These are phyloP conservation scores for Annulohypoxylon stygium DNA, from an alignment of 495 filamentous ascomycete species.

Conservation along the genomic window DNA sequence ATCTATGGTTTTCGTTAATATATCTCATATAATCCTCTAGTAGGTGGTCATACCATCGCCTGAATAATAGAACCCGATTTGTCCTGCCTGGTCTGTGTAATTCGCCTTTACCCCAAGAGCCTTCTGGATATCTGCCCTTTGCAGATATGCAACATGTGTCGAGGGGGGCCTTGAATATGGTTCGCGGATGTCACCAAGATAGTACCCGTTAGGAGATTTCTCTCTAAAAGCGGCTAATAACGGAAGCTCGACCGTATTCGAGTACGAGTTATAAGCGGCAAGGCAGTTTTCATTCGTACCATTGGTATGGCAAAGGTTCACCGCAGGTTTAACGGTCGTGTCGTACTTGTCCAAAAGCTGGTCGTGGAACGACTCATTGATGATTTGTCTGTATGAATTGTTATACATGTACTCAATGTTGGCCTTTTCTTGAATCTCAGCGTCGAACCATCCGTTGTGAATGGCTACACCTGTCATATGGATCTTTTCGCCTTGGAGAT, in stretches of 20 bases:
- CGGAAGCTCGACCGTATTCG: conserved; percentile 59
- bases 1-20: conserved; percentile 45
- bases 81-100: conserved; percentile 60
- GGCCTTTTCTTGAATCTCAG: conserved; percentile 62
- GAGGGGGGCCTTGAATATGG: conserved; percentile 61
- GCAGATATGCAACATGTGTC: conserved; percentile 63
- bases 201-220: conserved; percentile 51
- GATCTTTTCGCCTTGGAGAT: conserved; percentile 61
- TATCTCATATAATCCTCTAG: neutral
- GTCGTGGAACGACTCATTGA: conserved; percentile 58
- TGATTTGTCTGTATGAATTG: conserved; percentile 66
- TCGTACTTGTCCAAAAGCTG: conserved; percentile 57
- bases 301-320: conserved; percentile 54
- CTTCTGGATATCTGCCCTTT: conserved; percentile 55
- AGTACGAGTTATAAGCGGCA: conserved; percentile 60
- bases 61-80: conserved; percentile 58
- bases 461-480: conserved; percentile 68
- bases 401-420: conserved; percentile 66
- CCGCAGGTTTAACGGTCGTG: conserved; percentile 56
- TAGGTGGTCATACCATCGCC: conserved; percentile 59
- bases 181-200: conserved; percentile 66
- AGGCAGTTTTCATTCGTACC: conserved; percentile 57
- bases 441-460: conserved; percentile 70
- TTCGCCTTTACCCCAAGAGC: conserved; percentile 65
- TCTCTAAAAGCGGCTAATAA: conserved; percentile 37